Evolutionary conservation across 129 eudicot genomes (phyloP).

Genomic region (Artemisia argyi): DNA sequence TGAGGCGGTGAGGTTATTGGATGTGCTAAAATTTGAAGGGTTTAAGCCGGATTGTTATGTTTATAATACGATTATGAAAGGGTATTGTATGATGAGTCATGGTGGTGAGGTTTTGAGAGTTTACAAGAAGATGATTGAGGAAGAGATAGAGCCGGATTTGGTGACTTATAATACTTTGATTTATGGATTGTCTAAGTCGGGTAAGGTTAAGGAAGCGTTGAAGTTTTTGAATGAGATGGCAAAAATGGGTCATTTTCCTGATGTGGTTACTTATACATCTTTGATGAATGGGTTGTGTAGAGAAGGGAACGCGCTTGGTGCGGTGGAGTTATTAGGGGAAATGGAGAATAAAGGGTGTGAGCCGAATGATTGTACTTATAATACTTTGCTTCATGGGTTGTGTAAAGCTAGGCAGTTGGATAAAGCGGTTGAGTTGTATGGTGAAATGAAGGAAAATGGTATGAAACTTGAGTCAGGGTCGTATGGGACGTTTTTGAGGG

Average conservation of each 20-base stretch:
- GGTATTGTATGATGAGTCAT: constrained; percentile 72
- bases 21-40: constrained; percentile 61
- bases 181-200: constrained; percentile 79
- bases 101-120: constrained; percentile 75
- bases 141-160: constrained; percentile 70
- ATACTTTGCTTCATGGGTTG: constrained; percentile 88
- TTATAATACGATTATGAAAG: constrained; percentile 93
- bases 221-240: constrained; percentile 68
- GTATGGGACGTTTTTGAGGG: constrained; percentile 80
- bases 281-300: constrained; percentile 98
- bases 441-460: constrained; percentile 56
- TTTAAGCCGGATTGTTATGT: constrained; percentile 86
- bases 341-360: constrained; percentile 78
- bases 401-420: constrained; percentile 70
- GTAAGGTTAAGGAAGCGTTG: constrained; percentile 78
- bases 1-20: constrained; percentile 76
- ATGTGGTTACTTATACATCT: constrained; percentile 86
- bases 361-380: constrained; percentile 85
- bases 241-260: constrained; percentile 71
- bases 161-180: constrained; percentile 80
- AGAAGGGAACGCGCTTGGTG: constrained; percentile 74
- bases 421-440: constrained; percentile 62
- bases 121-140: constrained; percentile 75
- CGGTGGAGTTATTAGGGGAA: constrained; percentile 60
- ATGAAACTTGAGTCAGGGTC: constrained; percentile 81